phyloP scores from a whole-genome alignment of 805 yeast species.

The Kodamaea leandrae region DNA sequence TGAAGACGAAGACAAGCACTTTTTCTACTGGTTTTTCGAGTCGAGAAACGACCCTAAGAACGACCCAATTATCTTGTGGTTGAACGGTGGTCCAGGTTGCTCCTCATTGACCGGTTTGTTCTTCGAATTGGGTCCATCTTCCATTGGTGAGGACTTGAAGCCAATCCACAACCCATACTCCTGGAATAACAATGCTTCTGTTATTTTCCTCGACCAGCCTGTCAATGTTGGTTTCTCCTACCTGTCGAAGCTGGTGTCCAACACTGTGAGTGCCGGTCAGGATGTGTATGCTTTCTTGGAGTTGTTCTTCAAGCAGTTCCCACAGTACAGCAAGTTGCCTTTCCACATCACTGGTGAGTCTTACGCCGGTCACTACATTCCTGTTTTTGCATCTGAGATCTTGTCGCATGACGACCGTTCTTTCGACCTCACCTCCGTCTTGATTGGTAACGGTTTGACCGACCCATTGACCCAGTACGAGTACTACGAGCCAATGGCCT shows the following conservation, averaged over 20 bases:
- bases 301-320: conserved; percentile 80
- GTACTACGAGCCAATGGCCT: conserved; percentile 90
- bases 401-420: conserved; percentile 57
- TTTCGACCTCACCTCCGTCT: conserved; percentile 65
- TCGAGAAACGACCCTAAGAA: conserved; percentile 81
- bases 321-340: conserved; percentile 56
- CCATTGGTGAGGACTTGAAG: conserved; percentile 60
- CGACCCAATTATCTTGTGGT: conserved; percentile 88
- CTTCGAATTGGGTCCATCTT: conserved; percentile 89
- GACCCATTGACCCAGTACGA: conserved; percentile 78
- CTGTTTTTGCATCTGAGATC: conserved; percentile 82
- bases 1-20: conserved; percentile 78
- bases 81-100: conserved; percentile 97
- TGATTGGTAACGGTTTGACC: conserved; percentile 93
- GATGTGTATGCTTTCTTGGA: conserved; percentile 85
- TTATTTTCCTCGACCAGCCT: conserved; percentile 91
- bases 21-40: conserved; percentile 93
- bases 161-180: conserved; percentile 80
- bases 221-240: conserved; percentile 89
- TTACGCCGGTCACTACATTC: conserved; percentile 93
- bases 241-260: conserved; percentile 60
- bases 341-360: conserved; percentile 94
- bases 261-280: conserved; percentile 78
- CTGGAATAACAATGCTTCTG: conserved; percentile 90
- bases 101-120: conserved; percentile 86